phyloP scores from a whole-genome alignment of 2,329 filamentous ascomycete genomes.

The Parafenestella ontariensis region DNA sequence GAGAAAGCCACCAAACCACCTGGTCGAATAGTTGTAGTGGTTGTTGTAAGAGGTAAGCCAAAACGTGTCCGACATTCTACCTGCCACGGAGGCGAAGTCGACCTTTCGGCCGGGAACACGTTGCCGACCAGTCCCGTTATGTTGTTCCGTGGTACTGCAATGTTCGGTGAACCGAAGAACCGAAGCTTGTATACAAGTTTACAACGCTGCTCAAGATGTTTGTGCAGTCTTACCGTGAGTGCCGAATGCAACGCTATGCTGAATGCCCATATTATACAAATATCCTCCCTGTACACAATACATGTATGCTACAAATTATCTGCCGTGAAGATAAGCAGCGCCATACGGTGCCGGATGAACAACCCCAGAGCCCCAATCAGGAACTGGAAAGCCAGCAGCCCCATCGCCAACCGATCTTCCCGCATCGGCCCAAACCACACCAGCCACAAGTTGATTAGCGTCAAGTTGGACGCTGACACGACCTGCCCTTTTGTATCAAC shows the following conservation, averaged over 20 bases:
- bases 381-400: constrained; percentile 81
- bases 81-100: too few relatives aligned
- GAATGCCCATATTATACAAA: background rate
- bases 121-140: constrained; percentile 1
- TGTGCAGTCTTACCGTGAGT: background rate
- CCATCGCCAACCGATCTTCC: constrained; percentile 81
- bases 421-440: constrained; percentile 92
- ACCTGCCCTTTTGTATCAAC: constrained; percentile 74
- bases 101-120: background rate
- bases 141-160: background rate
- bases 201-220: background rate
- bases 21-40: too few relatives aligned
- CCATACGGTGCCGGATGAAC: constrained; percentile 84
- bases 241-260: constrained; percentile 1
- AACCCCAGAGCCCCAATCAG: constrained; percentile 80
- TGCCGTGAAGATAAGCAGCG: constrained; percentile 85
- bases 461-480: constrained; percentile 85
- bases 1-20: background rate
- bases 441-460: constrained; percentile 93
- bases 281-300: background rate
- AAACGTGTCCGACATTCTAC: too few relatives aligned
- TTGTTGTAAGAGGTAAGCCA: too few relatives aligned
- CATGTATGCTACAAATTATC: constrained; percentile 68
- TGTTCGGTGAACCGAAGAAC: background rate
- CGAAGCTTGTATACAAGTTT: background rate